Base-by-base conservation (phyloP, 1,139 yeast species). In the Candida tropicalis region DNA sequence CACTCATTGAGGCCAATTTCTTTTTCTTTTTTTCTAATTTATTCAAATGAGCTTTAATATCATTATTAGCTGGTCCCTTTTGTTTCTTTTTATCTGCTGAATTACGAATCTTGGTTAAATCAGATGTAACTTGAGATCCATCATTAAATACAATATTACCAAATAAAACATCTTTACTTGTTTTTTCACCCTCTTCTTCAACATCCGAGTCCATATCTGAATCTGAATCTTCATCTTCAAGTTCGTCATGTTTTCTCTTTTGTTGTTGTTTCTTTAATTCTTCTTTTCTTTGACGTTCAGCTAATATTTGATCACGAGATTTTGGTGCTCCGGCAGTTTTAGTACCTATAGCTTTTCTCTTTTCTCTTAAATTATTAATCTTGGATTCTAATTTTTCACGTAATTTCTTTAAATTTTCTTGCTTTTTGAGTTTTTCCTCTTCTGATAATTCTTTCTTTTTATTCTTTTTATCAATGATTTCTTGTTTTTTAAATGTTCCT, bases 341-440 rank as follows among this genome's bases (percentile, higher is more conserved):
- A 0, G 93, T 70, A 1, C 98, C 98, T 1, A 95, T 95, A 0
- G 98, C 99, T 58, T 86, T 91, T 58, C 99, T 81, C 63, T 81
- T 87, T 46, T 85, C 93, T 53, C 83, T 81, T 65, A 93, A 62
- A 23, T 66, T 72, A 47, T 73, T 79, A 51, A 93, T 91, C 62
- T 83, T 87, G 16, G 77, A 77, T 26, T 93, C 84, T 41, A 93
- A 75, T 61, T 85, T 82, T 23, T 80, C 82, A 55, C 89, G 78
- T 48, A 93, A 74, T 50, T 79, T 84, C 6, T 76, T 76, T 44
- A 88, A 69, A 42, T 83, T 82, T 53, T 77, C 79, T 50, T 78
- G 71, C 46, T 68, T 77, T 49, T 71, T 73, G 47, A 65, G 63
- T 47, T 74, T 66, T 45, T 75, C 83, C 55, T 76, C 81, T 8